Conservation (phyloP, 1,284 basidiomycete genomes). For the Sporisorium reilianum region DNA sequence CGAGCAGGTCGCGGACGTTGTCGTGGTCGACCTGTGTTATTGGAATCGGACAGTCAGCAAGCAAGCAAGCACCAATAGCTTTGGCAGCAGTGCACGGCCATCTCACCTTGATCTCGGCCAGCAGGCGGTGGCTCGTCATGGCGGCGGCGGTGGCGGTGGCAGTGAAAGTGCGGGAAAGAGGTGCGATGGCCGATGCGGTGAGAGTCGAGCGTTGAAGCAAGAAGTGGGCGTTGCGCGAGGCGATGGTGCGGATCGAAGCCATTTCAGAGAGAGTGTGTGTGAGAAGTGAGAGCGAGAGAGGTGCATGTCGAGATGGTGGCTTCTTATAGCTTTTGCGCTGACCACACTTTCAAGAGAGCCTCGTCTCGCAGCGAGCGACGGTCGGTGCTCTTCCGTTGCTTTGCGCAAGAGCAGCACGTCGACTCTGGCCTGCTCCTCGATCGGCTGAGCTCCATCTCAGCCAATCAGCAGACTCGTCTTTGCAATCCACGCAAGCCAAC, state of each 20-base stretch:
- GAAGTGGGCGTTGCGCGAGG: conserved; percentile 3
- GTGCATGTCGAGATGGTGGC: not conserved
- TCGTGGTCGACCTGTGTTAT: conserved; percentile 46
- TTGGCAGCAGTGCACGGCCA: not conserved
- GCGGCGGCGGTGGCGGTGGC: too few species aligned
- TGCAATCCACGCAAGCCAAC: conserved; percentile 17
- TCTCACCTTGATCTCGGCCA: conserved; percentile 40
- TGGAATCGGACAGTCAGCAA: too few species aligned
- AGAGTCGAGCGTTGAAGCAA: conserved; percentile 7
- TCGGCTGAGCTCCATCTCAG: not conserved
- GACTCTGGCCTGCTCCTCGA: not conserved
- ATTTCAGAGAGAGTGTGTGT: conserved; percentile 4
- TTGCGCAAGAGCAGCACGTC: too few species aligned
- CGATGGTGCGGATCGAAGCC: conserved; percentile 18
- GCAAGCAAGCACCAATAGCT: not conserved
- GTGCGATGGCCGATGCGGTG: not conserved
- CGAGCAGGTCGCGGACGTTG: conserved; percentile 51
- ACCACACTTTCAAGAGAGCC: too few species aligned
- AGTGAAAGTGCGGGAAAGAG: conserved; percentile 11
- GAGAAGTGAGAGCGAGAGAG: not conserved
- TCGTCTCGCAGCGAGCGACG: not conserved
- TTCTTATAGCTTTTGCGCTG: conserved; percentile 8
- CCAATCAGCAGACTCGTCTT: conserved; percentile 20
- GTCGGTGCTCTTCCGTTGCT: too few species aligned
- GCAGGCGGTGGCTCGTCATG: conserved; percentile 20